Evolutionary conservation across 495 filamentous ascomycete species (phyloP), one percentile per base, ranked within the genome.

Genomic region (Lepraria neglecta): DNA sequence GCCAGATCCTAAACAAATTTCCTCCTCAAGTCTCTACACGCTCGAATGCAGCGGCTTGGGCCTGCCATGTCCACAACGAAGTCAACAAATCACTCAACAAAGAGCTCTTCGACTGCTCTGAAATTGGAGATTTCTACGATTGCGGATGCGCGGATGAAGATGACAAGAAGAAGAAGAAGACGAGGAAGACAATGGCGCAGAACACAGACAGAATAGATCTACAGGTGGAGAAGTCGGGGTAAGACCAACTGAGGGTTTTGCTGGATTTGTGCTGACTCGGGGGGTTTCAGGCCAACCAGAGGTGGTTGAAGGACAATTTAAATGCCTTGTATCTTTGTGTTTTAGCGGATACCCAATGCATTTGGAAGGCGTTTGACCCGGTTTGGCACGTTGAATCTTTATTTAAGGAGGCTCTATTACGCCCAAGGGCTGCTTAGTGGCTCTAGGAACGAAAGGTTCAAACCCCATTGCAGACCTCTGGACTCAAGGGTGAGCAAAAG

Each of bases 111-210:
- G 90, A 97, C 70, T 98, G 94, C 68, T 84, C 81, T 51, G 87
- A 90, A 12, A 87, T 98, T 60, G 91, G 90, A 3, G 90, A 95
- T 61, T 88, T 90, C 65, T 98, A 98, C 71, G 92, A 98, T 71
- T 98, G 94, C 67, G 94, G 94, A 14, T 98, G 94, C 71, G 88
- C 85, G 3, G 91, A 73, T 52, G 65, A 53, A 47, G 60, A 66
- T 43, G 70, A 69, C 31, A 68, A 68, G 51, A 64, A 64, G 44
- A 65, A 56, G 24, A 64, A 63, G 55, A 47, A 61, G 31, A 62
- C 56, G 62, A 43, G 15, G 46, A 44, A 10, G 52, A 52, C 14
- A 11, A n/a, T 17, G 48, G 15, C 15, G 15, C 28, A 33, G 28
- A 57, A 46, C 12, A 40, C 42, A 42, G 65, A 56, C 27, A 58